Base-by-base conservation (phyloP, 192 early-diverging fungal genomes). In the Endogone sp. region DNA sequence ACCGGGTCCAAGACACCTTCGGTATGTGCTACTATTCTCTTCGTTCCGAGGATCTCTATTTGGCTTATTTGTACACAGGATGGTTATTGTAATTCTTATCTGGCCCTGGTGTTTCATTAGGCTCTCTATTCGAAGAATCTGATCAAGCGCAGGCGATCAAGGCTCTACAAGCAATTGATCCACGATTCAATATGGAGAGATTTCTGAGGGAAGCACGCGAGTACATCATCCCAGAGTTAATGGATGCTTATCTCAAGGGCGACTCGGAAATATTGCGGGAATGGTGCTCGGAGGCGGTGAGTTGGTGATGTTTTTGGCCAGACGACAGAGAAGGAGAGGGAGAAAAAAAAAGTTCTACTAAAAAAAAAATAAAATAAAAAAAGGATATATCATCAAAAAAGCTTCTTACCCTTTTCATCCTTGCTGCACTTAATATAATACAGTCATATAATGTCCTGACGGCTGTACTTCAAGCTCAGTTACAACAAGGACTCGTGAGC, bases 201-300 rank as follows among this genome's bases (percentile, higher is more conserved):
- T 98, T 98, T 75, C 81, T 98, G 82, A 90, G 88, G 76, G 96
- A 99, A 70, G 90, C 90, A 29, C 91, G 94, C 67, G 88, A 90
- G 73, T 98, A 90, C 66, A 94, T 95, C 64, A 82, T 99, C 73
- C 96, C 98, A 9, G 98, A 99, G 72, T 81, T 99, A 62, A 86
- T 98, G 74, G 98, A 99, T 66, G 96, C 95, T 0, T 95, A 96
- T 57, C 75, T 99, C 63, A 91, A 90, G 68, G 87, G 90, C 30
- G 95, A 98, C 69, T 81, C 84, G 2, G 90, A 85, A 66, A 90
- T 90, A 3, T 84, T 99, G 56, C 86, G 88, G 73, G 77, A 89
- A 60, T 99, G 98, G 96, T 97, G 95, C 83, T 94, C 92, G 11
- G 98, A 99, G 81, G 91, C 88, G 67, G 92, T 93, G 79, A 74